Conservation (phyloP, 2,329 filamentous ascomycete species). For the Apiospora kogelbergensis region DNA sequence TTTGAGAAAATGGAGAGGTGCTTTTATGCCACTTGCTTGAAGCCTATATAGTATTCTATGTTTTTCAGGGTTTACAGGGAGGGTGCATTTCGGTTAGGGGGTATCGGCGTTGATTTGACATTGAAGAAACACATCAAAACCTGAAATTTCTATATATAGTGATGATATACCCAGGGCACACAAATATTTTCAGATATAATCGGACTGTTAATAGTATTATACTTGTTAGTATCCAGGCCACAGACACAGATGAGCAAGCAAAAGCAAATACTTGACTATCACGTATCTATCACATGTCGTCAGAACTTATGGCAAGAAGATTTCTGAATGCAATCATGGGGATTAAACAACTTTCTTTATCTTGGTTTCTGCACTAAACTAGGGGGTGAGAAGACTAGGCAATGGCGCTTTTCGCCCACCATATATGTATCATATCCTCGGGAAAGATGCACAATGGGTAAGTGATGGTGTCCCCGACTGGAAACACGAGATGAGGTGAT, state of each 20-base stretch:
- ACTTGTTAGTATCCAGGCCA: neutral
- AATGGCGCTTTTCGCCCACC: neutral
- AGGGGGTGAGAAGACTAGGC: neutral
- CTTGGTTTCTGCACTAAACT: constrained; percentile 1
- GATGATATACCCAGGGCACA: neutral
- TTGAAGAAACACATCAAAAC: neutral
- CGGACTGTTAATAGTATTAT: neutral
- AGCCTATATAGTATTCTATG: no score
- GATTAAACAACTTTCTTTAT: constrained; percentile 6
- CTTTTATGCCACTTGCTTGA: no score
- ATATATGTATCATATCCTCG: neutral
- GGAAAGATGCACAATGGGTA: neutral
- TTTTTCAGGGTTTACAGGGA: no score
- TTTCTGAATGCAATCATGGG: neutral
- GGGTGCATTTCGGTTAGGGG: no score
- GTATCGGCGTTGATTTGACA: no score
- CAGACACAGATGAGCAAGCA: neutral
- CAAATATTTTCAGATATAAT: neutral
- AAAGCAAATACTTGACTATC: no score
- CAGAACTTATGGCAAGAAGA: no score
- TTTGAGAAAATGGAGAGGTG: neutral
- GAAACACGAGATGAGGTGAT: neutral
- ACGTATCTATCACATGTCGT: no score
- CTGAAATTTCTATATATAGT: neutral
- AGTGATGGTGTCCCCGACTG: neutral